Base-by-base conservation (phyloP, 1,284 basidiomycete genomes). In the Trametes pubescens region DNA sequence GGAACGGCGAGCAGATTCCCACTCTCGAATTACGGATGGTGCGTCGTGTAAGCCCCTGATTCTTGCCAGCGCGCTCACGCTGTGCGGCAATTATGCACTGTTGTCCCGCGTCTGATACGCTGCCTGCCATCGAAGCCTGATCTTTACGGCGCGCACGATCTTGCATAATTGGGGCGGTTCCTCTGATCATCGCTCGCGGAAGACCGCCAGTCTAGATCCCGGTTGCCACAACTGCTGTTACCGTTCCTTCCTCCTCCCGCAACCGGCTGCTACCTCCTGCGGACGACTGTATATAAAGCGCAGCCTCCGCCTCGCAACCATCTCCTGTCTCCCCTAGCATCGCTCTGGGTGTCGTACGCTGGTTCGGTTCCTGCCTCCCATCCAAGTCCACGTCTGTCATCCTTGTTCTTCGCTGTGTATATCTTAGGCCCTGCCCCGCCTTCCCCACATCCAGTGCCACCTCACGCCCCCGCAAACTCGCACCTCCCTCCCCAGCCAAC, bases 111-210 rank as follows among this genome's bases (percentile, higher is more conserved):
- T 64, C 60, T 66, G 67, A 68, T 68, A 67, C 64, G 67, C 57
- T 68, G 62, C 55, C 52, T 59, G 53, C 56, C 3, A 60, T 55
- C 62, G 64, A 64, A 66, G 60, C 57, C 57, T 61, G 67, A 66
- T 68, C 60, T 57, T 38, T 51, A 43, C 59, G 51, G 57, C 62
- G 64, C 63, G 55, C 66, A 62, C 66, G 66, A 65, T 67, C 66
- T 59, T 60, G 61, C 57, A 67, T 65, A 68, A 61, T 69, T 62
- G 66, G 69, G 67, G 67, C 64, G 61, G 43, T 60, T 64, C 67
- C 63, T 68, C 66, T 67, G 65, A 69, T 68, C 65, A 66, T 64
- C 65, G 61, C 63, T 66, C 66, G 66, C 66, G 66, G 64, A 60
- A 67, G 57, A 47, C 62, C 52, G 61, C 61, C 61, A 68, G 69